phyloP scores from a whole-genome alignment of 257 asterid species.

The Solanum chiquidenum region DNA sequence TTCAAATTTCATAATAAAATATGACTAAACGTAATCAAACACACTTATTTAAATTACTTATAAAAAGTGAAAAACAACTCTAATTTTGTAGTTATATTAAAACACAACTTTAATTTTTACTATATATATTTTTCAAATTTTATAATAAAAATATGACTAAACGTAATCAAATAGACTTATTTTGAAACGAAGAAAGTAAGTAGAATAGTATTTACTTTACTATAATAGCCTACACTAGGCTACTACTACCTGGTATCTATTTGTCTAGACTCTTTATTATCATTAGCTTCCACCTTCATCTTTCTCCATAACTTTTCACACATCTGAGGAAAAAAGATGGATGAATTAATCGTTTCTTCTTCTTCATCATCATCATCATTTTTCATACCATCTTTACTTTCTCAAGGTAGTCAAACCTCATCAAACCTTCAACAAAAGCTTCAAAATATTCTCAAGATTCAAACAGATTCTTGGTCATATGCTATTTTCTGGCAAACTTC shows the following conservation, averaged over 20 bases:
- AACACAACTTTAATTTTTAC: no score
- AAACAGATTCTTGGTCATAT: slow-evolving; percentile 43
- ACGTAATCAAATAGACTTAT: no score
- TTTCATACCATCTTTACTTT: background rate
- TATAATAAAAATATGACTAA: no score
- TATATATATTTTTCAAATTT: no score
- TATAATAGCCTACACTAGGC: background rate
- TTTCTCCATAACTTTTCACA: background rate
- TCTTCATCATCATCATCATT: background rate
- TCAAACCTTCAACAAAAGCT: slow-evolving; percentile 35
- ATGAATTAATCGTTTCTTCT: background rate
- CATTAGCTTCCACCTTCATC: background rate
- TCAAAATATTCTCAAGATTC: slow-evolving; percentile 34
- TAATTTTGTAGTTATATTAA: no score
- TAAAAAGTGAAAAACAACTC: no score
- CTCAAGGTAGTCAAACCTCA: background rate
- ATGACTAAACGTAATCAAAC: no score
- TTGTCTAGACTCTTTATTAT: background rate
- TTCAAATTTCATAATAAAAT: no score
- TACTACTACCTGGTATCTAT: background rate
- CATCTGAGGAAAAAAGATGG: background rate
- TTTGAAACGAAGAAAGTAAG: no score
- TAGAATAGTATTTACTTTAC: background rate
- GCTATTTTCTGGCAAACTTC: slow-evolving; percentile 46
- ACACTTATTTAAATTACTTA: no score